Evolutionary conservation across 2,329 filamentous ascomycete species (phyloP).

Genomic region (Dactylonectria macrodidyma): DNA sequence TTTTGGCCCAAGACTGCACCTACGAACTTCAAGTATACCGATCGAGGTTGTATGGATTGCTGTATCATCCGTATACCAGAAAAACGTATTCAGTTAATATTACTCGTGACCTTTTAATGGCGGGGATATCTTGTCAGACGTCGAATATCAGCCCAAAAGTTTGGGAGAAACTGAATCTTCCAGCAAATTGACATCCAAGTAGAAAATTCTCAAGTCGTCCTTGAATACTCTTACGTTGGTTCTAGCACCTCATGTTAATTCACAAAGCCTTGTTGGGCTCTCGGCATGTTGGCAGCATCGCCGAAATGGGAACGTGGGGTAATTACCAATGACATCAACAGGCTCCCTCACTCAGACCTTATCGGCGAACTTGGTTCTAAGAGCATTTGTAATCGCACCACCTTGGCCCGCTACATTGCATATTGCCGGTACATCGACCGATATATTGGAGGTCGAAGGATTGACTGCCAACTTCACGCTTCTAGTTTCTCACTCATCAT

Average conservation of each 20-base stretch:
- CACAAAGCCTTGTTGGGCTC: background rate
- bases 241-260: background rate
- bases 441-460: background rate
- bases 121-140: no score
- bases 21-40: no score
- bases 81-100: no score
- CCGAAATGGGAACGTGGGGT: slow-evolving; percentile 31
- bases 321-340: slow-evolving; percentile 28
- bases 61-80: no score
- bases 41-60: no score
- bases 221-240: background rate
- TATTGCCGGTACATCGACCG: background rate
- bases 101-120: no score
- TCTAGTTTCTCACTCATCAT: background rate
- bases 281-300: background rate
- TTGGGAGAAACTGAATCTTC: no score
- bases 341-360: slow-evolving; percentile 9
- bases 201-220: no score
- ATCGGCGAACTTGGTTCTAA: slow-evolving; percentile 15
- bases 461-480: background rate
- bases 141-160: no score
- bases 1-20: no score
- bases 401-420: slow-evolving; percentile 20
- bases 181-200: no score
- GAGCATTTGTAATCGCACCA: slow-evolving; percentile 31